Evolutionary conservation across 768 basidiomycete genomes (phyloP).

Genomic region (Termitomyces sp.): DNA sequence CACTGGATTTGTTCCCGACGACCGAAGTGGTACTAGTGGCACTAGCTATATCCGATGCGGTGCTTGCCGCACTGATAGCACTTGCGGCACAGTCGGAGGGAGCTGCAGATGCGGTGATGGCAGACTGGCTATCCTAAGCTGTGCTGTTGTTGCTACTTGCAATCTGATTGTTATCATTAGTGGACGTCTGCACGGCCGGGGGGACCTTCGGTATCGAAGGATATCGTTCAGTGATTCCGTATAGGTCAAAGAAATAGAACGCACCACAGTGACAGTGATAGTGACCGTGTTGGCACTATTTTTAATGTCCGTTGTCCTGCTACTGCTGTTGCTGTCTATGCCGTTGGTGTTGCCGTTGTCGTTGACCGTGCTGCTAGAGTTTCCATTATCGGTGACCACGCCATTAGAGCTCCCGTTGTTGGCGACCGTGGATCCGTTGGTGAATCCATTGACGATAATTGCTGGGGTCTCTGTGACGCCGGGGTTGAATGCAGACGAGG

Average conservation of each 20-base stretch:
- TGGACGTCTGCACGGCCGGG: neutral
- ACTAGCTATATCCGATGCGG: neutral
- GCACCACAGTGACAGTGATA: neutral
- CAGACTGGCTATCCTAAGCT: neutral
- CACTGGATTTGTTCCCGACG: neutral
- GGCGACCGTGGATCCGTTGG: neutral
- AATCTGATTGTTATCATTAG: neutral
- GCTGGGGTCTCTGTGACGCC: neutral
- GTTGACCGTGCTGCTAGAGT: neutral
- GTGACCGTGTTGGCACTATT: neutral
- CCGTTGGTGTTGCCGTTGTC: neutral
- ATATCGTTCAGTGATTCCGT: neutral
- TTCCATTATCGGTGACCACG: neutral
- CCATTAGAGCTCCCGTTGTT: neutral
- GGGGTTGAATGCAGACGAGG: neutral
- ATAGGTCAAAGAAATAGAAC: neutral
- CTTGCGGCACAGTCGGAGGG: neutral
- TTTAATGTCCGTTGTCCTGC: neutral
- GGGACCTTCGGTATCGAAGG: neutral
- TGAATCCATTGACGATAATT: neutral
- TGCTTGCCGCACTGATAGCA: neutral
- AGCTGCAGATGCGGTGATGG: neutral
- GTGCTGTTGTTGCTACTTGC: neutral
- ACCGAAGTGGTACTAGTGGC: neutral
- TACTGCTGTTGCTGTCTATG: neutral